These are phyloP conservation scores for Apiospora phragmitis DNA, from an alignment of 2,329 filamentous ascomycete species.

Conservation along the genomic window DNA sequence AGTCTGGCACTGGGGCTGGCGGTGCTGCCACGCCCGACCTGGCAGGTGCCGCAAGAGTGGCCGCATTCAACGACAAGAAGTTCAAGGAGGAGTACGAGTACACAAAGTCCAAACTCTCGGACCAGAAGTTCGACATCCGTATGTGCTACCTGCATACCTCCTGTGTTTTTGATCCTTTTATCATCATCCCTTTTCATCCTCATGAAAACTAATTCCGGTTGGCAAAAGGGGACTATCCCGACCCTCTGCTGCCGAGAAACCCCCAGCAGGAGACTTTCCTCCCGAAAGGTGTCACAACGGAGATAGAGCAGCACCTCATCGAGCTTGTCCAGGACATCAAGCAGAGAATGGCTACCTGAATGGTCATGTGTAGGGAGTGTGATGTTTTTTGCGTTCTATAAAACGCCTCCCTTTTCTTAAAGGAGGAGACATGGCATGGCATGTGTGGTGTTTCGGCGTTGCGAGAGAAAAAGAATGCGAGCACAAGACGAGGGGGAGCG, in stretches of 20 bases:
- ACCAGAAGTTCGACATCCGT: conserved; percentile 50
- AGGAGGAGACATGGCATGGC: not conserved
- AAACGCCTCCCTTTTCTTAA: not conserved
- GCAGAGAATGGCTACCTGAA: not conserved
- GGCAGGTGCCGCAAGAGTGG: not conserved
- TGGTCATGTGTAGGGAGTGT: not conserved
- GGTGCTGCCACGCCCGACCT: conserved; percentile 19
- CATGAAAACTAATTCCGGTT: conserved; percentile 12
- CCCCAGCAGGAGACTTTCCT: conserved; percentile 33
- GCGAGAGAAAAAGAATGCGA: not conserved
- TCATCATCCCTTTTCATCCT: not conserved
- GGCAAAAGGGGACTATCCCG: conserved; percentile 39
- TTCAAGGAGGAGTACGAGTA: conserved; percentile 45
- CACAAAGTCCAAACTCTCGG: conserved; percentile 39
- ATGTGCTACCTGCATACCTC: conserved; percentile 20
- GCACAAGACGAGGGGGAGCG: not conserved
- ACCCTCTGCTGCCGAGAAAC: conserved; percentile 45
- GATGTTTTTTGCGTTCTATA: not conserved
- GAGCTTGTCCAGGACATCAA: conserved; percentile 33
- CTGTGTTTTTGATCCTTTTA: not conserved
- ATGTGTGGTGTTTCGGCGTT: conserved; percentile 1
- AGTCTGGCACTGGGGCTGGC: conserved; percentile 27
- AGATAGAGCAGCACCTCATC: conserved; percentile 42
- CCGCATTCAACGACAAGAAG: conserved; percentile 34
- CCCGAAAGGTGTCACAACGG: conserved; percentile 40